These are phyloP conservation scores for Salix arbutifolia DNA, from an alignment of 345 rosid species.

Conservation along the genomic window DNA sequence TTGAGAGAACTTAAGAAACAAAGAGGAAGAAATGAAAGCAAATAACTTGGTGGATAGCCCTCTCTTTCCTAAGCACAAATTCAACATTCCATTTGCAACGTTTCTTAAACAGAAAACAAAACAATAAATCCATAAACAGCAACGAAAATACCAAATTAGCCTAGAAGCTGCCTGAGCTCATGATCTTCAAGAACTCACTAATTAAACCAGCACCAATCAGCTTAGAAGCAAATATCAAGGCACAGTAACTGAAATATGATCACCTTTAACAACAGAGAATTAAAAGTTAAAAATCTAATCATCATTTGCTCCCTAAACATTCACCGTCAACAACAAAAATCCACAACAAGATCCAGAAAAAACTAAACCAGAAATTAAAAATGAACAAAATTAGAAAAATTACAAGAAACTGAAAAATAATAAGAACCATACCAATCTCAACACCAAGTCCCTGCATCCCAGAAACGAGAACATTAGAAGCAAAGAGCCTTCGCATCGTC, in stretches of 20 bases:
- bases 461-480: constrained; percentile 73
- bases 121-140: neutral
- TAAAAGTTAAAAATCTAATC: neutral
- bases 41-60: no score
- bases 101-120: neutral
- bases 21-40: no score
- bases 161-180: neutral
- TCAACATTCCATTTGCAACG: neutral
- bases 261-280: neutral
- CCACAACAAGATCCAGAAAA: neutral
- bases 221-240: neutral
- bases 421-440: constrained; percentile 67
- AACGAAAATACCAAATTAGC: neutral
- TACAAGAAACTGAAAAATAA: neutral
- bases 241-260: neutral
- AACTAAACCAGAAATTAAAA: neutral
- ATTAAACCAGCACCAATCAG: neutral
- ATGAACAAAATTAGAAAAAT: no score
- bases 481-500: constrained; percentile 91
- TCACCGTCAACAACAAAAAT: neutral
- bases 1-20: neutral
- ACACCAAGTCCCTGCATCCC: constrained; percentile 96
- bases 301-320: neutral
- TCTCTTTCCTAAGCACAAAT: no score
- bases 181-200: neutral